These are phyloP conservation scores for Ophiosphaerella korrae DNA, from an alignment of 2,329 filamentous ascomycete genomes.

Conservation along the genomic window DNA sequence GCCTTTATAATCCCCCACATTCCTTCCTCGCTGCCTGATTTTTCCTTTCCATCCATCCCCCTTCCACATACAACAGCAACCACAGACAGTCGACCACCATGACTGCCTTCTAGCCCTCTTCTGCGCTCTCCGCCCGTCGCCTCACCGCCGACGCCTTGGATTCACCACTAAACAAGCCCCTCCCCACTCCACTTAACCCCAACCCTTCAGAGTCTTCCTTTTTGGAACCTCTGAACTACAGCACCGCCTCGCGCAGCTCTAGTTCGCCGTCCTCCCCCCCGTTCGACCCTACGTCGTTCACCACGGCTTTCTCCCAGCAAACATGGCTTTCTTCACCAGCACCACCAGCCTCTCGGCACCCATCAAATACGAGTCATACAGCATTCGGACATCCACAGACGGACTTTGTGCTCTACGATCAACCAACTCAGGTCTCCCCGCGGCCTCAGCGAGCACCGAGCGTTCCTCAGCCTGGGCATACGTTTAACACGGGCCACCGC, in stretches of 20 bases:
- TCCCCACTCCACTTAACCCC: conserved; percentile 27
- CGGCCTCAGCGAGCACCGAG: conserved; percentile 57
- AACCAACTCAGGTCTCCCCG: conserved; percentile 50
- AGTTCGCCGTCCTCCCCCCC: conserved; percentile 59
- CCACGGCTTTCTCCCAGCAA: conserved; percentile 76
- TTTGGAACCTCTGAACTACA: conserved; percentile 66
- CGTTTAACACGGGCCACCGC: conserved; percentile 64
- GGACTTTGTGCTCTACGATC: conserved; percentile 80
- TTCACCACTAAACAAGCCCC: conserved; percentile 26
- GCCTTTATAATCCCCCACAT: conserved; percentile 30
- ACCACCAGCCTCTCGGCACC: conserved; percentile 57
- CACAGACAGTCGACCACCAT: conserved; percentile 43
- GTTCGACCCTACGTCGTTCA: conserved; percentile 76
- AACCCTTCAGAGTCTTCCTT: conserved; percentile 48
- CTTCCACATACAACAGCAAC: conserved; percentile 23
- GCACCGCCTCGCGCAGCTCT: conserved; percentile 66
- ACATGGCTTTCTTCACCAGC: conserved; percentile 76
- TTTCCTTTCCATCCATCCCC: conserved; percentile 27
- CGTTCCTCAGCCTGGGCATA: conserved; percentile 60
- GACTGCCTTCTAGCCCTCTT: conserved; percentile 46
- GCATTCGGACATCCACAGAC: conserved; percentile 59
- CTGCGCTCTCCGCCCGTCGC: conserved; percentile 28
- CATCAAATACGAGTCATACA: conserved; percentile 51
- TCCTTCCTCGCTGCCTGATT: conserved; percentile 38
- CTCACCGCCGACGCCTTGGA: conserved; percentile 40